Evolutionary conservation across 2,329 filamentous ascomycete genomes (phyloP).

Genomic region (Rachicladosporium sp.): DNA sequence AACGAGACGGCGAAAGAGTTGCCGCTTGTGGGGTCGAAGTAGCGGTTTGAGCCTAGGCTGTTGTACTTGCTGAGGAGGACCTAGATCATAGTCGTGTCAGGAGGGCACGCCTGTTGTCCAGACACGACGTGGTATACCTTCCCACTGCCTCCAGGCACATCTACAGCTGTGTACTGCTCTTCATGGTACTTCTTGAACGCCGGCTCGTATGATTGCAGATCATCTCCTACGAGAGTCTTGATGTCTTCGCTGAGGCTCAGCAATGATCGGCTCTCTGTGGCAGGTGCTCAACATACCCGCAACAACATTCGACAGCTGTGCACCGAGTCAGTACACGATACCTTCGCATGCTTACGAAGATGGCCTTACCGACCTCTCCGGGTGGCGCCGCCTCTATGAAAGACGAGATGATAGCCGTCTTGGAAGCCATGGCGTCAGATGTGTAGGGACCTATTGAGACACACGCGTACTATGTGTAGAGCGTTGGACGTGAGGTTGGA

Average conservation of each 20-base stretch:
- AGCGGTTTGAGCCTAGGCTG: slow-evolving; percentile 64
- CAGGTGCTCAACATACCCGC: slow-evolving; percentile 47
- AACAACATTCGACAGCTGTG: slow-evolving; percentile 73
- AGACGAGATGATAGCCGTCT: slow-evolving; percentile 41
- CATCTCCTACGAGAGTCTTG: slow-evolving; percentile 66
- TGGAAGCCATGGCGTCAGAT: slow-evolving; percentile 15
- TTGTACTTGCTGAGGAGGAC: slow-evolving; percentile 79
- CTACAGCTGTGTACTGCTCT: slow-evolving; percentile 78
- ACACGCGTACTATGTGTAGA: no score
- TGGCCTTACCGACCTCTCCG: slow-evolving; percentile 61
- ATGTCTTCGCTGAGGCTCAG: slow-evolving; percentile 51
- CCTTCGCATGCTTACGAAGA: no score
- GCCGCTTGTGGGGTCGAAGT: slow-evolving; percentile 80
- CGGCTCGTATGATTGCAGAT: slow-evolving; percentile 59
- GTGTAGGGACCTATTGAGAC: no score
- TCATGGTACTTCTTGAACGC: slow-evolving; percentile 95
- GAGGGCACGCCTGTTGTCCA: no score
- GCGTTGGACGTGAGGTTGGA: no score
- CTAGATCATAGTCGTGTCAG: slow-evolving; percentile 22
- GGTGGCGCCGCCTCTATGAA: slow-evolving; percentile 92
- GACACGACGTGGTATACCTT: slow-evolving; percentile 40
- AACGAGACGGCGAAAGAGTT: slow-evolving; percentile 64
- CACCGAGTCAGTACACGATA: neutral
- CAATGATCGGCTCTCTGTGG: neutral
- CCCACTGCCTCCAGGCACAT: slow-evolving; percentile 76